Conservation (phyloP, 2,329 filamentous ascomycete species). For the Elsinoe perseae region DNA sequence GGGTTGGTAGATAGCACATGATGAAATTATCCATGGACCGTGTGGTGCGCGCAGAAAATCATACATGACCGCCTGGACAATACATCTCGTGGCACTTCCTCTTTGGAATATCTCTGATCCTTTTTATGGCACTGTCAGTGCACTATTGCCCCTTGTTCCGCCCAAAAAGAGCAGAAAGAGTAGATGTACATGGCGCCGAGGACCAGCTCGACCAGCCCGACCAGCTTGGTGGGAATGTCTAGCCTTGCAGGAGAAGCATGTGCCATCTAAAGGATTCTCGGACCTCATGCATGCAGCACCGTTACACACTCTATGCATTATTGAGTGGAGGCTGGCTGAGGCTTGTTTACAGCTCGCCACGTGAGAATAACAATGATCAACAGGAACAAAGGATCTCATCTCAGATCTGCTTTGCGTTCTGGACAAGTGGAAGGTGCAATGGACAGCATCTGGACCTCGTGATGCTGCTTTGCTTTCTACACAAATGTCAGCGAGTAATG, state of each 20-base stretch:
- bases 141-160: conserved; percentile 10
- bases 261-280: not conserved
- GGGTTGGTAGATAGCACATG: not conserved
- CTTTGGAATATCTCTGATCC: not conserved
- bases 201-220: too few species aligned
- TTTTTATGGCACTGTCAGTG: conserved; percentile 10
- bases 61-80: not conserved
- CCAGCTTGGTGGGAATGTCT: conserved; percentile 7
- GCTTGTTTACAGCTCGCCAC: conserved; percentile 9
- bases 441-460: not conserved
- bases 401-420: not conserved
- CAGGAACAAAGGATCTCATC: not conserved
- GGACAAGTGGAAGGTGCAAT: not conserved
- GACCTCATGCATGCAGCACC: not conserved
- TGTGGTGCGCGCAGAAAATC: not conserved
- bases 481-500: conserved; percentile 4
- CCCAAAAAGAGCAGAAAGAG: conserved; percentile 6
- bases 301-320: not conserved
- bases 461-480: not conserved
- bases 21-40: not conserved
- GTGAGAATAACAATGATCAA: conserved; percentile 5
- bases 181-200: not conserved
- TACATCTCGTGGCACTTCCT: conserved; percentile 10
- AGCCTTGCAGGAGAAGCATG: conserved; percentile 2
- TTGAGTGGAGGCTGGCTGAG: not conserved